Evolutionary conservation across 352 stramenopile genomes (phyloP).

Genomic region (Lagenidium giganteum): DNA sequence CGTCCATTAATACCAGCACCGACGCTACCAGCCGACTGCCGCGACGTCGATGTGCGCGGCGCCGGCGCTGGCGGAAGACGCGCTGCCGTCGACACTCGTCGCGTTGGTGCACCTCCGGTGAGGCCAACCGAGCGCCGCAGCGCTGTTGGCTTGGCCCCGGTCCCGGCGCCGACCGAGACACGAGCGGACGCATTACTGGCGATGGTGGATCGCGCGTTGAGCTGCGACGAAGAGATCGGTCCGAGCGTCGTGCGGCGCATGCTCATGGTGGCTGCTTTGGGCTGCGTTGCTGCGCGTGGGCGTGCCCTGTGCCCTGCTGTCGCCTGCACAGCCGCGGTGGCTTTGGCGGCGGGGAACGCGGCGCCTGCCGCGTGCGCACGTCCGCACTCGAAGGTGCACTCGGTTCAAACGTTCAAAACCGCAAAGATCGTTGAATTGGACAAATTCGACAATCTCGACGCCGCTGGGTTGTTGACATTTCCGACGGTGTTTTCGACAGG

Average conservation of each 20-base stretch:
- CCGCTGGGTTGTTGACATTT: too few species aligned
- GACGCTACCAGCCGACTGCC: slow-evolving; percentile 37
- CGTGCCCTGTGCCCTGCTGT: too few species aligned
- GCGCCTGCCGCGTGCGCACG: too few species aligned
- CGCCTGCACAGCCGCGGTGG: too few species aligned
- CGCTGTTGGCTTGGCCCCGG: slow-evolving; percentile 29
- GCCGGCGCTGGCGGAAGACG: slow-evolving; percentile 12
- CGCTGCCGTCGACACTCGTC: slow-evolving; percentile 42
- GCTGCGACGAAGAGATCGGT: slow-evolving; percentile 79
- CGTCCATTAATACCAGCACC: slow-evolving; percentile 15
- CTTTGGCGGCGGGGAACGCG: too few species aligned
- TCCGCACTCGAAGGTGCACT: too few species aligned
- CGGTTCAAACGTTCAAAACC: too few species aligned
- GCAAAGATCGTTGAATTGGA: too few species aligned
- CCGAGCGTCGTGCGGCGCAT: slow-evolving; percentile 86
- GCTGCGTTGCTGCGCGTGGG: too few species aligned
- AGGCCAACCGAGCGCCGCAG: slow-evolving; percentile 62
- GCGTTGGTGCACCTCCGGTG: slow-evolving; percentile 19
- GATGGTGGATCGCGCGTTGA: slow-evolving; percentile 50
- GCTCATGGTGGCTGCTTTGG: too few species aligned
- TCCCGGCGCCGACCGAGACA: slow-evolving; percentile 47
- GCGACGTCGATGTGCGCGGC: slow-evolving; percentile 39
- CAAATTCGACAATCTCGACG: slow-evolving; percentile 13
- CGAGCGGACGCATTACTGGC: slow-evolving; percentile 29
- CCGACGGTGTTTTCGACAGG: too few species aligned